These are phyloP conservation scores for Pichia sp. DNA, from an alignment of 1,139 yeast species.

Conservation along the genomic window DNA sequence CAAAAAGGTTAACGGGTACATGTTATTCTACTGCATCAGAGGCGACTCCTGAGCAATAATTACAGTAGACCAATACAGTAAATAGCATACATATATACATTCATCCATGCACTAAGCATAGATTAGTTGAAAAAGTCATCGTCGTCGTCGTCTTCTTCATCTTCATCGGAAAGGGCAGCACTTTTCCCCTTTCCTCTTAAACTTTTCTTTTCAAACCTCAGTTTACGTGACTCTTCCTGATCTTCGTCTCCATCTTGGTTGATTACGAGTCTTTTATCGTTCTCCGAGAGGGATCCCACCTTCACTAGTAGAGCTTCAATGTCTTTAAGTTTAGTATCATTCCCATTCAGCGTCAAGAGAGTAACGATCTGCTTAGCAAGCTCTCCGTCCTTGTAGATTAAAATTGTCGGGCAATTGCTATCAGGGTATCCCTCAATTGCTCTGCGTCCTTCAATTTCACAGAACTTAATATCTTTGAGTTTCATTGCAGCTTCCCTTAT, in stretches of 20 bases:
- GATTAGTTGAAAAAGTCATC: conserved; percentile 39
- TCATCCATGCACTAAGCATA: background rate
- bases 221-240: conserved; percentile 37
- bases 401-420: conserved; percentile 80
- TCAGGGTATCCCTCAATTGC: conserved; percentile 93
- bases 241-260: conserved; percentile 54
- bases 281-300: too few species aligned
- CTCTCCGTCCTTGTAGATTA: conserved; percentile 69
- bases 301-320: conserved; percentile 64
- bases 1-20: conserved; percentile 62
- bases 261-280: conserved; percentile 60
- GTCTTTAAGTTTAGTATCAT: conserved; percentile 60
- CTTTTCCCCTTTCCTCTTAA: conserved; percentile 31
- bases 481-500: conserved; percentile 46
- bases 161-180: conserved; percentile 33
- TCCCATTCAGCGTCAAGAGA: conserved; percentile 76
- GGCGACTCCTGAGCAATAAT: too few species aligned
- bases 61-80: too few species aligned
- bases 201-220: conserved; percentile 51
- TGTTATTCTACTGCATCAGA: conserved; percentile 68
- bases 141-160: conserved; percentile 44
- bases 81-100: too few species aligned
- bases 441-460: conserved; percentile 81
- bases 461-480: conserved; percentile 79
- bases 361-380: conserved; percentile 78